Percentiles rank a stretch among this genome's conserved stretches.
phyloP scores from a whole-genome alignment of 306 rosid species.

The Ammopiptanthus mongolicus region DNA sequence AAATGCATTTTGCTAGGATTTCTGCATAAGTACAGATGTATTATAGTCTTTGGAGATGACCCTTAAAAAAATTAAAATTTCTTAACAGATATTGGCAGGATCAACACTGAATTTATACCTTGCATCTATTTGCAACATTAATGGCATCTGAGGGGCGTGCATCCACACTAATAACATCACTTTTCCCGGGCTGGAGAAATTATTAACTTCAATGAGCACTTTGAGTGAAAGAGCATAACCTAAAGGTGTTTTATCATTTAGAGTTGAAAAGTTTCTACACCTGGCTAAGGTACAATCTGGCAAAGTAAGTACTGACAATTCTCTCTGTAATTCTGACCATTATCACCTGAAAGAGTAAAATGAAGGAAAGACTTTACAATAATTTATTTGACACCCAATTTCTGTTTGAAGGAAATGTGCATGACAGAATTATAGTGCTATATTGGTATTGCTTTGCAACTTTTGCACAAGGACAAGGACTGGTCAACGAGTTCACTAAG shows the following conservation, averaged over 20 bases:
- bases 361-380: slow-evolving; percentile 3
- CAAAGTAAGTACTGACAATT: slow-evolving; percentile 77
- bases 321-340: slow-evolving; percentile 86
- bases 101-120: slow-evolving; percentile 43
- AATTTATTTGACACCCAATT: neutral
- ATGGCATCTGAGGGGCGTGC: slow-evolving; percentile 96
- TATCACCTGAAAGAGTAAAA: slow-evolving; percentile 57
- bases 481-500: neutral
- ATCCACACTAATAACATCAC: slow-evolving; percentile 67
- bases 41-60: neutral
- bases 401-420: neutral
- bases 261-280: slow-evolving; percentile 33
- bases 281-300: slow-evolving; percentile 79
- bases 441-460: neutral
- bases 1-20: neutral
- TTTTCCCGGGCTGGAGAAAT: slow-evolving; percentile 75
- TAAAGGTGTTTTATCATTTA: neutral
- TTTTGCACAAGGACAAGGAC: neutral
- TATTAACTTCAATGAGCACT: slow-evolving; percentile 21
- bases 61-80: slow-evolving; percentile 5
- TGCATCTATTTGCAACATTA: slow-evolving; percentile 80
- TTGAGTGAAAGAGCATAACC: neutral
- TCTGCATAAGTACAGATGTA: slow-evolving; percentile 9
- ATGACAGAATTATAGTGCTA: slow-evolving; percentile 4
- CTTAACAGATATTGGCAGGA: neutral